A percentile compares a stretch with the other conserved stretches of the same genome.
phyloP scores from a whole-genome alignment of 352 stramenopile genomes.

The Phytophthora aleatoria region DNA sequence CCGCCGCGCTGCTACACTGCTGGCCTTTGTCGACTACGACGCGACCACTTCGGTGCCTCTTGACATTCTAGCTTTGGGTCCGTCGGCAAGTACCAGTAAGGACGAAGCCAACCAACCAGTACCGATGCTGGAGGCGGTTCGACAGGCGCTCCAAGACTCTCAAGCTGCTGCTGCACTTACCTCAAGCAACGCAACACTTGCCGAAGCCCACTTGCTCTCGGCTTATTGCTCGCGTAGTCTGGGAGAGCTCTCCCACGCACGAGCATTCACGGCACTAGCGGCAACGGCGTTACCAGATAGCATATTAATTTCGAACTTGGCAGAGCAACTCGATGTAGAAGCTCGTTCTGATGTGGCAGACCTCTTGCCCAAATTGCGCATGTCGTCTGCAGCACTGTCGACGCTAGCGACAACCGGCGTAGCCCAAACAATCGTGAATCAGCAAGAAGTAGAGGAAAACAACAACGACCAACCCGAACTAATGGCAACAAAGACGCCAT shows the following conservation, averaged over 20 bases:
- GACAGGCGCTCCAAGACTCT: conserved; percentile 52
- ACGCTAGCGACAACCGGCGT: neutral
- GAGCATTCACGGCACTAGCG: conserved; percentile 31
- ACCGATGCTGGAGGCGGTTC: conserved; percentile 38
- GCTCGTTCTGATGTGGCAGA: conserved; percentile 10
- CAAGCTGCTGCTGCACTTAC: conserved; percentile 34
- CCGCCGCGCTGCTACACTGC: conserved; percentile 39
- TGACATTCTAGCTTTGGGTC: conserved; percentile 22
- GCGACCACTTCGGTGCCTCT: conserved; percentile 31
- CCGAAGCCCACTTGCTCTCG: conserved; percentile 39
- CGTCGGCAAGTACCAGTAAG: conserved; percentile 5
- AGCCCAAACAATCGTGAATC: neutral
- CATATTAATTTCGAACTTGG: conserved; percentile 34
- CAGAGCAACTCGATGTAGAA: conserved; percentile 42
- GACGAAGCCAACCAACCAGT: conserved; percentile 24
- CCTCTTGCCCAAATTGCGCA: conserved; percentile 21
- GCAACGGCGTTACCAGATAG: conserved; percentile 31
- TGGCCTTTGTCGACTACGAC: conserved; percentile 51
- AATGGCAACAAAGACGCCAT: neutral
- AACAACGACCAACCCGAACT: conserved; percentile 38
- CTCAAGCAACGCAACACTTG: conserved; percentile 26
- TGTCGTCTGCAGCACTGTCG: conserved; percentile 18
- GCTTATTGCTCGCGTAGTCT: conserved; percentile 50
- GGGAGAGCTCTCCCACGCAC: conserved; percentile 36
- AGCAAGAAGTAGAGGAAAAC: conserved; percentile 23